Base-by-base conservation (phyloP, 495 filamentous ascomycete species). In the Trichoderma reesei region DNA sequence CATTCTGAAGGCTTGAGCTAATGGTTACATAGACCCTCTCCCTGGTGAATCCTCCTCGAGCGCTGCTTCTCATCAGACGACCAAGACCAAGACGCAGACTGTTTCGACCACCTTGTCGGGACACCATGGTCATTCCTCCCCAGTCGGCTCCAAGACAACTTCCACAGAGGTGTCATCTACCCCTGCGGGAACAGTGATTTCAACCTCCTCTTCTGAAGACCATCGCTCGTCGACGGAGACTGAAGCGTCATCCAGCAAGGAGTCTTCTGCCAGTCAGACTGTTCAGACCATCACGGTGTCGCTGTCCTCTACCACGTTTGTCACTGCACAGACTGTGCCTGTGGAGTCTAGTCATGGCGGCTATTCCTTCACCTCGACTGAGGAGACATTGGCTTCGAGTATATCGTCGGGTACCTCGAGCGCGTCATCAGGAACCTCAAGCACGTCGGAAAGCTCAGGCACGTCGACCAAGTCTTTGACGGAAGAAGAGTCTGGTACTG, bases 41-140 rank as follows among this genome's bases (percentile, higher is more conserved):
- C 51, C 51, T 56, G 51, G 9, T 56, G 51, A 13, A 56, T 56
- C 51, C 0, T 56, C 51, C 18, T 33, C 51, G 26, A 13, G 38
- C 7, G 6, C 62, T 9, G 14, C 1, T 20, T 41, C 63, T 13
- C 34, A 41, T 13, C 5, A 60, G 33, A 44, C 36, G 34, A 20
- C 44, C 13, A 63, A 31, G 36, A 68, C 65, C 2, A 48, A 65
- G 20, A 41, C 18, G 8, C 36, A 26, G 34, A 61, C 59, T 13
- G 51, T 34, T 34, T 56, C 51, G 2, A 33, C 11, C 26, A 56
- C 51, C 34, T 2, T 18, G n/a, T 46, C 42, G 5, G 42, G 42
- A 1, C 42, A 18, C 16, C 16, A 9, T 1, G n/a, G 11, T 18
- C 7, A 13, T 31, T 56, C 26, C 26, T 26, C 26, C 1, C 26